A percentile compares a stretch with the other conserved stretches of the same genome.
Conservation (phyloP, 2,329 filamentous ascomycete genomes). For the Colletotrichum zoysiae region DNA sequence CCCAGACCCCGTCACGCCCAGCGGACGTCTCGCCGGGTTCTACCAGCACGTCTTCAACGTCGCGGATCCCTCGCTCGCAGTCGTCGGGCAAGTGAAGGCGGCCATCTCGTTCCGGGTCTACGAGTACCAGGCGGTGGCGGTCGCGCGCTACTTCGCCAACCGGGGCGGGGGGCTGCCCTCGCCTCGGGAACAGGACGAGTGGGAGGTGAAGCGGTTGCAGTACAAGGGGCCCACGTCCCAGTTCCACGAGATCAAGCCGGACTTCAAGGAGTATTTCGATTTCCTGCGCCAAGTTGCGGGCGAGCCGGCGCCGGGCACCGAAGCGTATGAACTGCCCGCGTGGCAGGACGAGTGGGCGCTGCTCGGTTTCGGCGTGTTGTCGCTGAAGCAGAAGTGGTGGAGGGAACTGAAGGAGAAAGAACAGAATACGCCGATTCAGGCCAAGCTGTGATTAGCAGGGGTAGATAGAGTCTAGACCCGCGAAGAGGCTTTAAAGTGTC, state of each 20-base stretch:
- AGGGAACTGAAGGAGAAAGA: slow-evolving; percentile 47
- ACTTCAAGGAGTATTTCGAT: slow-evolving; percentile 56
- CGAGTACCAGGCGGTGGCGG: slow-evolving; percentile 54
- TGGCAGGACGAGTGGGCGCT: slow-evolving; percentile 57
- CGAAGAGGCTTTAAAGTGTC: too few species aligned
- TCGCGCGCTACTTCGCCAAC: slow-evolving; percentile 52
- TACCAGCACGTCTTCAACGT: slow-evolving; percentile 54
- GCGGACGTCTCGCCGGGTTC: slow-evolving; percentile 49
- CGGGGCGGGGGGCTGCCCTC: slow-evolving; percentile 47
- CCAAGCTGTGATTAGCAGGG: slow-evolving; percentile 2
- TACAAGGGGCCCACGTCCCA: slow-evolving; percentile 48
- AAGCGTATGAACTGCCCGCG: slow-evolving; percentile 54
- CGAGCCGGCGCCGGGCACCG: slow-evolving; percentile 52
- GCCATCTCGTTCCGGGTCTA: slow-evolving; percentile 54
- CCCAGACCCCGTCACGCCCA: slow-evolving; percentile 45
- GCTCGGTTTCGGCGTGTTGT: slow-evolving; percentile 48
- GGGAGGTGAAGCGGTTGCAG: slow-evolving; percentile 49
- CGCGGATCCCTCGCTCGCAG: slow-evolving; percentile 51
- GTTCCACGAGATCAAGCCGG: slow-evolving; percentile 49
- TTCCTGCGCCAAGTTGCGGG: slow-evolving; percentile 56
- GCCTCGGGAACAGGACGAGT: slow-evolving; percentile 48
- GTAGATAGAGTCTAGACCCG: background rate
- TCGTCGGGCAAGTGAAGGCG: slow-evolving; percentile 51
- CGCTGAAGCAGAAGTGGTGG: slow-evolving; percentile 48
- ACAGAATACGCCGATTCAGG: slow-evolving; percentile 29